Evolutionary conservation across 2,329 filamentous ascomycete species (phyloP), one percentile per base, ranked within the genome.

Genomic region (Clonostachys rosea): DNA sequence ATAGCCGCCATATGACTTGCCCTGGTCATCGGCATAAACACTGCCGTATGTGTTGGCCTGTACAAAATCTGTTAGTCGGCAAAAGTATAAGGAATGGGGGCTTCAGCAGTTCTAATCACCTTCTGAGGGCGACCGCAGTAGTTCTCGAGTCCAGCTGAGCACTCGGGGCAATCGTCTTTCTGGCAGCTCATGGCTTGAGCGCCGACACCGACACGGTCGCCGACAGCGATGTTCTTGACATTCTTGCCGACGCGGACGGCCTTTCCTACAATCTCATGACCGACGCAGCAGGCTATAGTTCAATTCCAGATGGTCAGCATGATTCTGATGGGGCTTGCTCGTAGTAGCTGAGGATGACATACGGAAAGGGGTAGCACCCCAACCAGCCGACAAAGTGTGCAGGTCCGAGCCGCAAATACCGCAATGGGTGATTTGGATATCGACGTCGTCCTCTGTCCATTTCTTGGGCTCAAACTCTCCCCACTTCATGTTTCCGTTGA

Each of bases 391-490:
- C 5, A 86, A 67, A 5, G 68, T 75, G 63, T 86, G 81, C 34
- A 84, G 43, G 52, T 86, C 82, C 1, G 75, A 77, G 47, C 80
- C 83, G 58, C 83, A 87, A 52, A 87, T 76, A 51, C 83, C 83
- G 57, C 81, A 86, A 66, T 86, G 81, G 3, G 79, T 77, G 52
- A 87, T 67, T 57, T 78, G 70, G 54, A 87, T 83, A 56, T 87
- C 84, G 46, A 87, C 65, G 51, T 86, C 82, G 20, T 73, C 77
- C 59, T 86, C 83, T 41, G 81, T 76, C 76, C 81, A 86, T n/a
- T 67, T 64, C 69, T 86, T 86, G 36, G 81, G 81, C 62, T 81
- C 70, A 47, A 76, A 85, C 47, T 76, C 64, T 39, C 66, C 67
- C 76, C 76, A 79, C 34, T 68, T 59, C 76, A 80, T 78, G 46